Base-by-base conservation (phyloP, 495 filamentous ascomycete species). In the Xylaria intraflava region DNA sequence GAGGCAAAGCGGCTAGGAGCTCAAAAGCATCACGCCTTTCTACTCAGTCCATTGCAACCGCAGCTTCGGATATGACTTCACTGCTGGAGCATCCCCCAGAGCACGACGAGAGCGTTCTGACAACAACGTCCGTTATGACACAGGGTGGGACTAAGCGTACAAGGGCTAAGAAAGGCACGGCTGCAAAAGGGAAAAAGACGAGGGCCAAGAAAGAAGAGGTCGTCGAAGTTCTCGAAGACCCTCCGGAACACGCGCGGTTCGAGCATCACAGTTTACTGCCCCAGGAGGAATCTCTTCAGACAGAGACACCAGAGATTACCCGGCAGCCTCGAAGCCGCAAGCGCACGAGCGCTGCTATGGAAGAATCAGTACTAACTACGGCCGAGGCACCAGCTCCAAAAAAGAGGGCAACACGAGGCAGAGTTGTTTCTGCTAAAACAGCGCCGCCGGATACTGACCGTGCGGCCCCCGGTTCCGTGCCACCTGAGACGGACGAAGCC, bases 21-120 rank as follows among this genome's bases (percentile, higher is more conserved):
- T 91, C 88, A 31, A 88, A 86, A 61, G 77, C 76, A 17, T 86
- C 87, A 11, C 78, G 88, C 24, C 71, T 87, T 6, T 93, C 88
- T 10, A 82, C 76, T 0, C 85, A 89, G 56, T 89, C 86, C 3
- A 70, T 75, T 33, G 66, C 72, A 10, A 83, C 80, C 1, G 67
- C 65, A 24, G 71, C 75, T 1, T 81, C 82, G 2, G 78, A 85
- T 43, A 40, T 77, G 20, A 70, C 73, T 6, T 66, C 63, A 6
- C 11, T 65, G 9, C 57, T 64, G 30, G 63, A 66, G 10, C 47
- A 61, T 12, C 19, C 44, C 12, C 66, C 64, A 7, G 79, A 84
- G 30, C 77, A 82, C 56, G 86, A 89, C 59, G 83, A 89, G 49
- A 91, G 82, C 60, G 74, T 85, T 42, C 69, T 88, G 61, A 85